Evolutionary conservation across 2,329 filamentous ascomycete genomes (phyloP), one percentile per base, ranked within the genome.

Genomic region (Colletotrichum coccodes): DNA sequence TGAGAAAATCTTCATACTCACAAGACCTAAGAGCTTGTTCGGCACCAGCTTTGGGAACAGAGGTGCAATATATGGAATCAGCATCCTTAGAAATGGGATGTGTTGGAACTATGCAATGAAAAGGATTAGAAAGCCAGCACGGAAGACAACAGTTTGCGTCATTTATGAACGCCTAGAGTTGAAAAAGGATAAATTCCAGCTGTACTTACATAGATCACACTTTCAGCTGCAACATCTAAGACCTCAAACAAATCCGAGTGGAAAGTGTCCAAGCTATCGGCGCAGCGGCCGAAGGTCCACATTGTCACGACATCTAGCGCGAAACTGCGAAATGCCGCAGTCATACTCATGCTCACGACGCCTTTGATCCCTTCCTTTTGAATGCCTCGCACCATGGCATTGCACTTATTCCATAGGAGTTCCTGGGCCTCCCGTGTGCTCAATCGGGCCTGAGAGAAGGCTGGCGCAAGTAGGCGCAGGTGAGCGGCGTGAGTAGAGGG

Each of bases 231-330:
- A 6, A 30, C 18, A 28, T 64, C 42, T 40, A 64, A 57, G 5
- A 64, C 18, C n/a, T 64, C 50, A 16, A 64, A 64, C 2, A 56
- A n/a, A 0, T 64, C 42, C 30, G 52, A 64, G 32, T 57, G 42
- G 23, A 64, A 57, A 18, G 1, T 40, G 5, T 9, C 1, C 6
- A 64, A 23, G 32, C 60, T 64, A 11, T 64, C 14, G 18, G 42
- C 52, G 14, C 64, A 62, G n/a, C 34, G 42, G 3, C 53, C 60
- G 47, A 68, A 68, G 4, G 60, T 68, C 64, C 60, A 62, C 4
- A 21, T 52, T 32, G 58, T 62, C 21, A 63, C 52, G 11, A 50
- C 34, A 40, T 58, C 52, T 14, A 68, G 46, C 14, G 60, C 52
- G 46, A 53, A 46, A 30, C 44, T 57, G 44, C 64, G 50, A 14